These are phyloP conservation scores for Quaeritorhiza haematococci DNA, from an alignment of 371 early-diverging fungal species.

Conservation along the genomic window DNA sequence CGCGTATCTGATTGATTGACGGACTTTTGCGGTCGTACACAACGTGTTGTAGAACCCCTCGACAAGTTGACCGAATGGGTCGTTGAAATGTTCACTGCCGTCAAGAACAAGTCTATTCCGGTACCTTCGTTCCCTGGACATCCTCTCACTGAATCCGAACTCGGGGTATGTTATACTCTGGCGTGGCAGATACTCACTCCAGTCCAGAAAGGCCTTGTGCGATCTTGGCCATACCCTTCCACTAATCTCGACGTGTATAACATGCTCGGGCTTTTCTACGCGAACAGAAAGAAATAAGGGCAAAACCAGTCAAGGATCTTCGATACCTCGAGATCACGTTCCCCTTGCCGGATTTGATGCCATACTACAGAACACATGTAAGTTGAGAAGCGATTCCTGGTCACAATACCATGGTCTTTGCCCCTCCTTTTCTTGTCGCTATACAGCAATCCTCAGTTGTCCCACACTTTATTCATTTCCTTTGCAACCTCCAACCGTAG, in stretches of 20 bases:
- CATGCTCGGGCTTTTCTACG: not conserved
- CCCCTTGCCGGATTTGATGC: slow-evolving; percentile 76
- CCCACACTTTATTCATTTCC: too few species aligned
- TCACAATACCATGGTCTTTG: too few species aligned
- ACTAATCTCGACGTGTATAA: not conserved
- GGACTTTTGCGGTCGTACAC: not conserved
- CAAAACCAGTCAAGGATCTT: slow-evolving; percentile 80
- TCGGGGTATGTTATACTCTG: slow-evolving; percentile 63
- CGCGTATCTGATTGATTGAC: not conserved
- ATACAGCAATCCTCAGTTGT: slow-evolving; percentile 8
- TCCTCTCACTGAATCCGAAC: slow-evolving; percentile 69
- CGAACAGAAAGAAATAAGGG: slow-evolving; percentile 58
- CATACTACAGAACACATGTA: slow-evolving; percentile 52
- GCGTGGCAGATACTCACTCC: too few species aligned
- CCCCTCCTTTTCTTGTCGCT: too few species aligned
- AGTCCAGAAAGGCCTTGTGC: too few species aligned
- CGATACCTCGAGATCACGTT: slow-evolving; percentile 74
- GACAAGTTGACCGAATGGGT: slow-evolving; percentile 78
- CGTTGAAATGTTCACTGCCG: slow-evolving; percentile 71
- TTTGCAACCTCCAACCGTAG: slow-evolving; percentile 8
- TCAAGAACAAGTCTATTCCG: slow-evolving; percentile 68
- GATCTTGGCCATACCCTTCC: too few species aligned
- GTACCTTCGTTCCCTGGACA: slow-evolving; percentile 55
- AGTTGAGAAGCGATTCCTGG: not conserved
- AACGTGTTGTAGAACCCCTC: slow-evolving; percentile 57